A percentile compares a stretch with the other conserved stretches of the same genome.
phyloP scores from a whole-genome alignment of 2,329 filamentous ascomycete genomes.

The Sporothrix sp. region DNA sequence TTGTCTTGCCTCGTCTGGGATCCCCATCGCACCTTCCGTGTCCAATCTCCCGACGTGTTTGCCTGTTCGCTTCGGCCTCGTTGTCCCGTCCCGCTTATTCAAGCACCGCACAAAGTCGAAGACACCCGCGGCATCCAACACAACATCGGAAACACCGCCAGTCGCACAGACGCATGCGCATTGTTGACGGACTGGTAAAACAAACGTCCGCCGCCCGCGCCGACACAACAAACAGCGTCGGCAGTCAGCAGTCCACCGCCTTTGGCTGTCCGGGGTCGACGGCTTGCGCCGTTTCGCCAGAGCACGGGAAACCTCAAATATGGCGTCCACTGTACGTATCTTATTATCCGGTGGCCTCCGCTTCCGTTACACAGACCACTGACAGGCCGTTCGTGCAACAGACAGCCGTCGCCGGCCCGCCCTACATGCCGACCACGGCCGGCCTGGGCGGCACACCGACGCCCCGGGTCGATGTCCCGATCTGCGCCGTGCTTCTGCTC shows the following conservation, averaged over 20 bases:
- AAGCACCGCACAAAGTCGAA: not conserved
- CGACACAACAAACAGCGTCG: too few species aligned
- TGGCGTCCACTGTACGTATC: too few species aligned
- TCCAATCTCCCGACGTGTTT: too few species aligned
- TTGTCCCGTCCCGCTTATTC: too few species aligned
- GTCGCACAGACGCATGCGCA: not conserved
- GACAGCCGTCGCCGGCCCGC: slow-evolving; percentile 22
- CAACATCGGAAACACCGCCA: not conserved
- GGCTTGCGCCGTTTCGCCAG: too few species aligned
- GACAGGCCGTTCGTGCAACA: not conserved
- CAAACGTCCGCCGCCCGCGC: too few species aligned
- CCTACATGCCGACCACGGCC: slow-evolving; percentile 36
- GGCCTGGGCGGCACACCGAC: slow-evolving; percentile 49
- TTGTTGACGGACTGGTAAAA: too few species aligned
- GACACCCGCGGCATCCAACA: not conserved
- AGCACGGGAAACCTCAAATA: too few species aligned
- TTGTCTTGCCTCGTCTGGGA: not conserved
- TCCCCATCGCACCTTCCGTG: not conserved
- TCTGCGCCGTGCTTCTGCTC: slow-evolving; percentile 52
- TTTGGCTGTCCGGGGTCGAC: too few species aligned
- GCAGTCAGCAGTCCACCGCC: too few species aligned
- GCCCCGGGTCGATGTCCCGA: slow-evolving; percentile 50
- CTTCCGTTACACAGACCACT: not conserved
- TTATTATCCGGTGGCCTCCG: not conserved
- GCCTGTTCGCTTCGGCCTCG: too few species aligned